Percentiles rank a stretch among this genome's conserved stretches.
Evolutionary conservation across 2,329 filamentous ascomycete species (phyloP).

Genomic region (Dendrostoma leiphaemia): DNA sequence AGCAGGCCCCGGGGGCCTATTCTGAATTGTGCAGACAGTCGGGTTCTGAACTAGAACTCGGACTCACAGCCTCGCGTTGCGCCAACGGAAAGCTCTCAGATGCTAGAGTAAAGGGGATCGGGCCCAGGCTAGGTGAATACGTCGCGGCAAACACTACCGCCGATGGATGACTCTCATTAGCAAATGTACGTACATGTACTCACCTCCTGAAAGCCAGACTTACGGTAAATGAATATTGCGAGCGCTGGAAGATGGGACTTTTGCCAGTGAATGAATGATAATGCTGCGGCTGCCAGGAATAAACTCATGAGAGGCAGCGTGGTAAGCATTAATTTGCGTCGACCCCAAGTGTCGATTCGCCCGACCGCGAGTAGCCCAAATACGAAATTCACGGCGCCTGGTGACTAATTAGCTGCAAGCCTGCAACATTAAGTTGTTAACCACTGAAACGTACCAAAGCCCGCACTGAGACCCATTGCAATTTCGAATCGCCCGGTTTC

Average conservation of each 20-base stretch:
- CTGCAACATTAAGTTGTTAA: too few relatives aligned
- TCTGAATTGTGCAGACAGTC: too few relatives aligned
- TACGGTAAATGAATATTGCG: constrained; percentile 36
- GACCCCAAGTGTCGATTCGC: constrained; percentile 39
- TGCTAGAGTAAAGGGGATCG: constrained; percentile 49
- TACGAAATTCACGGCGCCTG: constrained; percentile 40
- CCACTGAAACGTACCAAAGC: constrained; percentile 27
- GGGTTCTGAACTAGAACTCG: too few relatives aligned
- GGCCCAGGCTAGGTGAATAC: constrained; percentile 42
- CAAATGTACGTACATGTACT: neutral
- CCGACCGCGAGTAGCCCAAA: constrained; percentile 39
- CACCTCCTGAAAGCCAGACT: neutral
- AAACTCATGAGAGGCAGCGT: constrained; percentile 44
- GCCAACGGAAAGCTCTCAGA: constrained; percentile 49
- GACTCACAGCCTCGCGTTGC: constrained; percentile 41
- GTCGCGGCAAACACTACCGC: constrained; percentile 36
- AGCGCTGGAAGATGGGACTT: constrained; percentile 25
- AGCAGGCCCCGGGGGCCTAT: too few relatives aligned
- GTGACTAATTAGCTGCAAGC: neutral
- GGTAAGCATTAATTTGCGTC: constrained; percentile 40
- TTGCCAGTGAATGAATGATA: constrained; percentile 28
- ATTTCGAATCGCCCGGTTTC: neutral
- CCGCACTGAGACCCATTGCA: constrained; percentile 32
- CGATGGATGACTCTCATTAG: neutral
- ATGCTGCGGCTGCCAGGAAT: constrained; percentile 37